Evolutionary conservation across 305 asterid species (phyloP).

Genomic region (Fraxinus velutina): DNA sequence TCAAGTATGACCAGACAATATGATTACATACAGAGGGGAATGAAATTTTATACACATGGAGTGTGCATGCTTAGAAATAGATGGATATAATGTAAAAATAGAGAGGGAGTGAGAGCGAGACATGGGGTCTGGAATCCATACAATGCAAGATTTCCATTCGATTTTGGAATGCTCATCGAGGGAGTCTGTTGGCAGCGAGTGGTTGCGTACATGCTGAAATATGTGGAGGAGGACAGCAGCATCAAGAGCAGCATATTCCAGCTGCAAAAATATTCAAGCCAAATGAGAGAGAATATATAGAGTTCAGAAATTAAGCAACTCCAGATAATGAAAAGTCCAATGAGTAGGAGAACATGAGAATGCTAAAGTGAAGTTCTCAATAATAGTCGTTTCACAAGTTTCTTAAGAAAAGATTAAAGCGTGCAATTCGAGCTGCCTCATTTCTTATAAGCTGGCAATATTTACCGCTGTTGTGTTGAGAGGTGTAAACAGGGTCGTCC

Average conservation of each 20-base stretch:
- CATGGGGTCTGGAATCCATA: slow-evolving; percentile 29
- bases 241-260: slow-evolving; percentile 96
- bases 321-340: not conserved
- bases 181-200: slow-evolving; percentile 39
- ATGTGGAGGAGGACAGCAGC: slow-evolving; percentile 90
- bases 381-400: not conserved
- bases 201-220: slow-evolving; percentile 65
- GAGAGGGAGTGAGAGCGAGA: slow-evolving; percentile 1
- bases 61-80: not conserved
- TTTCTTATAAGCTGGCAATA: not conserved
- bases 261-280: slow-evolving; percentile 42
- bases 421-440: not conserved
- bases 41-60: not conserved
- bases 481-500: not conserved
- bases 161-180: slow-evolving; percentile 42
- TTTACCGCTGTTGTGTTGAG: not conserved
- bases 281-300: slow-evolving; percentile 6
- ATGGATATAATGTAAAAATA: not conserved
- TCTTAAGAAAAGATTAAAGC: not conserved
- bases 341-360: not conserved
- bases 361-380: not conserved
- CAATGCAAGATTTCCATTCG: slow-evolving; percentile 90
- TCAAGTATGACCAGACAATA: not conserved
- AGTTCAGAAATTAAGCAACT: slow-evolving; percentile 18
- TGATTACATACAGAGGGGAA: not conserved